phyloP scores from a whole-genome alignment of 768 basidiomycete species.

The Sporobolomyces pararoseus region DNA sequence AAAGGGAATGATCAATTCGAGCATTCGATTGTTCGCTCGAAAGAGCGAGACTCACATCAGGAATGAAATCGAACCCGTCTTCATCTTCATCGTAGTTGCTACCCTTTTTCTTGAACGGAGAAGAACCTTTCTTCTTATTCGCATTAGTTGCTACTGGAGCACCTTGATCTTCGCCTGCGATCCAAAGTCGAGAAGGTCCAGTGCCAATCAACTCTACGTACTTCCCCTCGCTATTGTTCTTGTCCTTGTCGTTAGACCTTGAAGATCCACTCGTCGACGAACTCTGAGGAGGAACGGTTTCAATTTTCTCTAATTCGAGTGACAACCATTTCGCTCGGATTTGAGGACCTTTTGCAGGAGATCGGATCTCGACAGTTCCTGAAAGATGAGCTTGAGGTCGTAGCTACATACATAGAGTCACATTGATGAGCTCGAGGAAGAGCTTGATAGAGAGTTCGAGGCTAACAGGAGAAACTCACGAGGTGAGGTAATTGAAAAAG shows the following conservation, averaged over 20 bases:
- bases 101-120: constrained; percentile 1
- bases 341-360: constrained; percentile 58
- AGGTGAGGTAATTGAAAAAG: constrained; percentile 30
- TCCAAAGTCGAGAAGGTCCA: constrained; percentile 79
- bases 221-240: constrained; percentile 47
- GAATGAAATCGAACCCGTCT: constrained; percentile 34
- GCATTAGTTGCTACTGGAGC: neutral
- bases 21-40: neutral
- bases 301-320: constrained; percentile 85
- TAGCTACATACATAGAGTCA: neutral
- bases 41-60: constrained; percentile 21
- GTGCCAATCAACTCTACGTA: constrained; percentile 77
- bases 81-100: constrained; percentile 11
- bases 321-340: constrained; percentile 89
- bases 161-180: constrained; percentile 60
- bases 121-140: constrained; percentile 1
- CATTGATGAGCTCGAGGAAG: neutral
- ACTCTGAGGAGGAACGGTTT: constrained; percentile 60
- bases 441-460: neutral
- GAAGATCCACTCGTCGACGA: neutral
- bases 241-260: neutral
- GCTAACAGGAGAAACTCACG: neutral
- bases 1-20: no score
- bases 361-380: constrained; percentile 72
- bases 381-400: constrained; percentile 29